These are phyloP conservation scores for Lasiodiplodia gonubiensis DNA, from an alignment of 2,329 filamentous ascomycete species.

Conservation along the genomic window DNA sequence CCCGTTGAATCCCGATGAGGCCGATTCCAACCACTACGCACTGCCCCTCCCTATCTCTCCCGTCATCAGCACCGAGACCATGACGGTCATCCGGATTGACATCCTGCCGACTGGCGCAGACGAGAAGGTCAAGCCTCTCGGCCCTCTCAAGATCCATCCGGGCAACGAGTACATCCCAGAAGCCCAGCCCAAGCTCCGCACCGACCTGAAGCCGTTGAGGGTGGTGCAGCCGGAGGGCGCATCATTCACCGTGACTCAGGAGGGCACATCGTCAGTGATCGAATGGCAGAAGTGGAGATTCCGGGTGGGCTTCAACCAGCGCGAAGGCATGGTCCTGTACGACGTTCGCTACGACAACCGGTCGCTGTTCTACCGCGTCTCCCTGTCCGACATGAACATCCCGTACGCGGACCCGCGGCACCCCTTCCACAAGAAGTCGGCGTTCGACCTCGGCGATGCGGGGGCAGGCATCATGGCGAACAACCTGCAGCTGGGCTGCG, in stretches of 20 bases:
- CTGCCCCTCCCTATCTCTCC: constrained; percentile 71
- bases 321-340: constrained; percentile 73
- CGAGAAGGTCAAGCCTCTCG: constrained; percentile 60
- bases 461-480: constrained; percentile 71
- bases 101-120: constrained; percentile 71
- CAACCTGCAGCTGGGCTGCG: constrained; percentile 71
- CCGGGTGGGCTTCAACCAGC: constrained; percentile 70
- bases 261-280: constrained; percentile 61
- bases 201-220: constrained; percentile 68
- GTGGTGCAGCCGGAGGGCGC: constrained; percentile 69
- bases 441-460: constrained; percentile 72
- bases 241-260: constrained; percentile 61
- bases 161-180: constrained; percentile 71
- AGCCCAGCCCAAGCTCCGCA: constrained; percentile 61
- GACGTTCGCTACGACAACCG: constrained; percentile 68
- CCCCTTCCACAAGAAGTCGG: constrained; percentile 72
- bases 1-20: constrained; percentile 62
- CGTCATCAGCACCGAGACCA: constrained; percentile 66
- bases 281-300: constrained; percentile 76
- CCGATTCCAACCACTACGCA: constrained; percentile 73
- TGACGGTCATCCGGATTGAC: constrained; percentile 72
- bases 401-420: constrained; percentile 68
- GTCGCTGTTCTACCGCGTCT: constrained; percentile 70
- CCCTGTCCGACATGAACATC: constrained; percentile 71
- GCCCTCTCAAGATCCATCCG: constrained; percentile 63